Evolutionary conservation across 371 early-diverging fungal species (phyloP).

Genomic region (Fennellomyces sp.): DNA sequence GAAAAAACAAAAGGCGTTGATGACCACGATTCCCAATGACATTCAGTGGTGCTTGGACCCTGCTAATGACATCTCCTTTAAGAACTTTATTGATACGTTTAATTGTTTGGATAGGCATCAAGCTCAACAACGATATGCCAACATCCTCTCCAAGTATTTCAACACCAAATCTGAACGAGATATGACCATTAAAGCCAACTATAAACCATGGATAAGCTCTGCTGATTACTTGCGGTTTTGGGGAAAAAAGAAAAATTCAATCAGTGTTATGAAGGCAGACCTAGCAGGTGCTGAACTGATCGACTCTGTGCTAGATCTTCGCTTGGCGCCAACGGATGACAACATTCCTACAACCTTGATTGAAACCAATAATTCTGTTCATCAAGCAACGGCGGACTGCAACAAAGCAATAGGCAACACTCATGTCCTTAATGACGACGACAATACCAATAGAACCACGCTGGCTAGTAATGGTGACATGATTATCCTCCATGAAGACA

Average conservation of each 20-base stretch:
- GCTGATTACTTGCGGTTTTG: not conserved
- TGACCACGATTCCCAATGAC: slow-evolving; percentile 19
- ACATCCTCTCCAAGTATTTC: not conserved
- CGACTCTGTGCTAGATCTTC: too few relatives aligned
- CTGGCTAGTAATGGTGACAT: not conserved
- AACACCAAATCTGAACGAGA: not conserved
- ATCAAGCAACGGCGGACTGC: not conserved
- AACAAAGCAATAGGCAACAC: too few relatives aligned
- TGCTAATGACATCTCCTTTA: slow-evolving; percentile 18
- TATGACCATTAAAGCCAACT: not conserved
- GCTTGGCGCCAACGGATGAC: too few relatives aligned
- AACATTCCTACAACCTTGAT: too few relatives aligned
- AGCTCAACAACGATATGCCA: not conserved
- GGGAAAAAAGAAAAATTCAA: not conserved
- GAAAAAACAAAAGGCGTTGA: slow-evolving; percentile 16
- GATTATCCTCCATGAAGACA: not conserved
- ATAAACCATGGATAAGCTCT: not conserved
- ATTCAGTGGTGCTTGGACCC: slow-evolving; percentile 28
- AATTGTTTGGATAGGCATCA: not conserved
- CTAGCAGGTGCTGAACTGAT: not conserved
- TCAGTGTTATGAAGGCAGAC: not conserved
- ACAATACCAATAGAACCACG: not conserved
- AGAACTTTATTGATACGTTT: slow-evolving; percentile 23
- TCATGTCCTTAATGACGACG: not conserved
- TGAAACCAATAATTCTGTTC: not conserved